These are phyloP conservation scores for Naematelia encephala DNA, from an alignment of 768 basidiomycete species.

Conservation along the genomic window DNA sequence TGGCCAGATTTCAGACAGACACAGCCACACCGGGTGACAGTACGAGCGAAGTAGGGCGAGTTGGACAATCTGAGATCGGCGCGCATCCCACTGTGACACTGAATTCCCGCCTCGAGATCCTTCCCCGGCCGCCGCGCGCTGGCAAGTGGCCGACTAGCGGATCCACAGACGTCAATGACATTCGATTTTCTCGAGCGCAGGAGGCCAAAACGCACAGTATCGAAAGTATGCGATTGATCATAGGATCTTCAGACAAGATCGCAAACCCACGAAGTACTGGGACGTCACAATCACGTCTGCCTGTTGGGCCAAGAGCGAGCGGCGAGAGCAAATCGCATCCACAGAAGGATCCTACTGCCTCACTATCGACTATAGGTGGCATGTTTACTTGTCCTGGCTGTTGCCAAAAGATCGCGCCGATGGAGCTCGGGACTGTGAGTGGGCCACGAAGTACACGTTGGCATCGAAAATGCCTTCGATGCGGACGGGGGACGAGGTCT, in stretches of 20 bases:
- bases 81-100: too few species aligned
- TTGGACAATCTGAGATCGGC: too few species aligned
- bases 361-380: background rate
- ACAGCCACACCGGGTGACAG: too few species aligned
- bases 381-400: background rate
- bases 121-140: too few species aligned
- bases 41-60: too few species aligned
- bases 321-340: background rate
- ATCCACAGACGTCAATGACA: too few species aligned
- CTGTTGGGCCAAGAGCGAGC: background rate
- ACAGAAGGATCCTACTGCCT: background rate
- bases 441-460: background rate
- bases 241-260: background rate
- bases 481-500: background rate
- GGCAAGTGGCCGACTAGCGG: too few species aligned
- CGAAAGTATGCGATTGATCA: background rate
- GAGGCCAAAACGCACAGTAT: background rate
- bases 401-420: background rate
- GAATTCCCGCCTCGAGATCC: too few species aligned
- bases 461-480: conserved; percentile 1
- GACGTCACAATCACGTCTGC: background rate
- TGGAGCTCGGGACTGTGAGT: background rate
- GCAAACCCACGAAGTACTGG: too few species aligned
- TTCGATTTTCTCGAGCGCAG: background rate
- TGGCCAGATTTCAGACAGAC: too few species aligned